Percentiles rank a stretch among this genome's conserved stretches.
Evolutionary conservation across 2,329 filamentous ascomycete genomes (phyloP).

Genomic region (Teratosphaeriaceae sp.): DNA sequence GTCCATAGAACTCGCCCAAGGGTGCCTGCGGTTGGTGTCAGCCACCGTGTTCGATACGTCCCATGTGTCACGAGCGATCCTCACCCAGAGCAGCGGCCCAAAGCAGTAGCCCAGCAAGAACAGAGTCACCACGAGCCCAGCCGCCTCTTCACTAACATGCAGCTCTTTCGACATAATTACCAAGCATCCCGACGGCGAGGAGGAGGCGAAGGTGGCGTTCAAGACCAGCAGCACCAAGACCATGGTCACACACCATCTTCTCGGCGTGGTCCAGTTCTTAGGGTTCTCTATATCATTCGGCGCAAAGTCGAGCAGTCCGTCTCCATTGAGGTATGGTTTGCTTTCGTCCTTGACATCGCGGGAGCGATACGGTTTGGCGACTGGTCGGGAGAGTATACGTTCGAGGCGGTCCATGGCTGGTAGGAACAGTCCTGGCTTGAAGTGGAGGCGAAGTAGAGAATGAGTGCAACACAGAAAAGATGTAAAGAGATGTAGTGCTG

Average conservation of each 20-base stretch:
- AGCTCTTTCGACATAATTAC: slow-evolving; percentile 41
- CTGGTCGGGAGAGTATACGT: slow-evolving; percentile 45
- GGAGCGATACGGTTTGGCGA: slow-evolving; percentile 48
- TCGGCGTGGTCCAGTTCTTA: slow-evolving; percentile 39
- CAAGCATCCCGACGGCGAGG: slow-evolving; percentile 33
- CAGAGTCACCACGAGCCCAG: slow-evolving; percentile 26
- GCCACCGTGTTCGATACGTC: no score
- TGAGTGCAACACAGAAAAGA: no score
- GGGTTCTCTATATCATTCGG: slow-evolving; percentile 46
- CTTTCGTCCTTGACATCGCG: slow-evolving; percentile 30
- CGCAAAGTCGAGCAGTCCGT: slow-evolving; percentile 47
- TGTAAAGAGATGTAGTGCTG: no score
- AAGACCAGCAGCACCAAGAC: slow-evolving; percentile 43
- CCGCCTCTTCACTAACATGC: slow-evolving; percentile 40
- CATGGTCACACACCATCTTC: slow-evolving; percentile 39
- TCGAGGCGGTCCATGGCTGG: slow-evolving; percentile 37
- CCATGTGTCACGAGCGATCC: no score
- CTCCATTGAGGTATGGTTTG: slow-evolving; percentile 40
- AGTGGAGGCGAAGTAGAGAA: no score
- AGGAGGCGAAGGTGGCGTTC: slow-evolving; percentile 51
- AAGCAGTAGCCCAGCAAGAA: slow-evolving; percentile 46
- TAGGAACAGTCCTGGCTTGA: no score
- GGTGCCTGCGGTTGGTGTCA: no score
- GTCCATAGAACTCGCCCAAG: slow-evolving; percentile 61
- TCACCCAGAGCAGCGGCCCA: slow-evolving; percentile 53